These are phyloP conservation scores for Trichosporon ovoides DNA, from an alignment of 1,284 basidiomycete genomes.

Conservation along the genomic window DNA sequence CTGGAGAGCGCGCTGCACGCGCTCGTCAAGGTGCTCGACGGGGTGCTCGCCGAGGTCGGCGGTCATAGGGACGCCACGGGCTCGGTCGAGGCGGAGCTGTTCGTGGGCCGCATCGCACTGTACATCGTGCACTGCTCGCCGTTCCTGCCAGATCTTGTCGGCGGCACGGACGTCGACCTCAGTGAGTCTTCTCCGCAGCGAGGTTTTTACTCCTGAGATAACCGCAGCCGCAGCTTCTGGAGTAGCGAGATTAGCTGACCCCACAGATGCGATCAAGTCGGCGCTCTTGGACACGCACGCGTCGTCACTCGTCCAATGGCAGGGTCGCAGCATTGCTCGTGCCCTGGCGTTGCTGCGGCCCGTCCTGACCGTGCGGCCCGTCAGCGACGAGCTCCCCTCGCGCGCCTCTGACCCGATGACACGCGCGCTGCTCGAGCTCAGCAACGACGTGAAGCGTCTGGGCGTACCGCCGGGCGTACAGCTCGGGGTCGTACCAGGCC, in stretches of 20 bases:
- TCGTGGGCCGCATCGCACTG: constrained; percentile 42
- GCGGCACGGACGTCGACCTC: constrained; percentile 16
- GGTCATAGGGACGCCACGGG: constrained; percentile 21
- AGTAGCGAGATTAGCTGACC: constrained; percentile 2
- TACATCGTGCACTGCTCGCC: constrained; percentile 32
- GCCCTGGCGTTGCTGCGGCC: constrained; percentile 25
- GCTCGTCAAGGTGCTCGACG: constrained; percentile 28
- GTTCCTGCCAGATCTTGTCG: constrained; percentile 32
- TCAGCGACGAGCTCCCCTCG: constrained; percentile 21
- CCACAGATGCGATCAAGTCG: constrained; percentile 9
- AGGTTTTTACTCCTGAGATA: too few relatives aligned
- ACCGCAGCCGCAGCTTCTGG: neutral
- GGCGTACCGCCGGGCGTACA: constrained; percentile 34
- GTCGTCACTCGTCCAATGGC: constrained; percentile 32
- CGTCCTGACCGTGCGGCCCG: neutral
- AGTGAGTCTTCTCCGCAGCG: too few relatives aligned
- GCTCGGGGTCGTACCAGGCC: too few relatives aligned
- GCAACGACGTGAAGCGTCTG: constrained; percentile 27
- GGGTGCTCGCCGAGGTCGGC: constrained; percentile 28
- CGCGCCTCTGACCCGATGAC: constrained; percentile 30
- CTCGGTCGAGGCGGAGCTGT: constrained; percentile 38
- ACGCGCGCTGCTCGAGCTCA: constrained; percentile 35
- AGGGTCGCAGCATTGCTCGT: constrained; percentile 19
- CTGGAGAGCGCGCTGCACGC: constrained; percentile 23
- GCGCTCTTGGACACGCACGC: constrained; percentile 30